Conservation (phyloP, 2,329 filamentous ascomycete genomes). For the Cadophora malorum region DNA sequence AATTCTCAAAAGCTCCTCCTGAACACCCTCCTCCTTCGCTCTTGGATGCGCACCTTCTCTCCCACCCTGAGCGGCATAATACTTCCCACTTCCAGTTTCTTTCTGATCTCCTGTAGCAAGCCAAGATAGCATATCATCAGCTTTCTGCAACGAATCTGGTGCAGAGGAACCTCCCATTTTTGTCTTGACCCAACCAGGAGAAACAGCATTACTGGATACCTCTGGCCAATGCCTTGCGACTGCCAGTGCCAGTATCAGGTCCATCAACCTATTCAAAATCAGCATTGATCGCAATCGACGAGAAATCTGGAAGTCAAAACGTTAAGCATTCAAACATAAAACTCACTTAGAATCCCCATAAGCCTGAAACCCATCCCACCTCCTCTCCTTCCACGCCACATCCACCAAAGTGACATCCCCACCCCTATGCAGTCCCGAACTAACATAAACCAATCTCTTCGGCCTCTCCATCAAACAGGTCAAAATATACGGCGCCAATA, state of each 20-base stretch:
- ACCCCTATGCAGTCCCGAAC: slow-evolving; percentile 23
- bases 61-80: slow-evolving; percentile 17
- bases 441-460: slow-evolving; percentile 26
- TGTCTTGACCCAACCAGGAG: slow-evolving; percentile 24
- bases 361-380: slow-evolving; percentile 25
- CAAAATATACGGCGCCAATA: slow-evolving; percentile 26
- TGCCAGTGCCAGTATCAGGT: slow-evolving; percentile 22
- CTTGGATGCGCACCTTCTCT: neutral
- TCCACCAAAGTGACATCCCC: slow-evolving; percentile 23
- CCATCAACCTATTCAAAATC: slow-evolving; percentile 14
- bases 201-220: slow-evolving; percentile 22
- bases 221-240: slow-evolving; percentile 25
- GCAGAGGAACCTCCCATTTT: slow-evolving; percentile 27
- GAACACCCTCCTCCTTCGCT: slow-evolving; percentile 8
- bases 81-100: slow-evolving; percentile 24
- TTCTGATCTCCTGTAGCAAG: slow-evolving; percentile 10
- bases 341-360: slow-evolving; percentile 29
- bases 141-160: slow-evolving; percentile 19
- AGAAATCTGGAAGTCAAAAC: too few species aligned
- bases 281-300: too few species aligned
- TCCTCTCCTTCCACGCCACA: slow-evolving; percentile 24
- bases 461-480: slow-evolving; percentile 23
- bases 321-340: too few species aligned
- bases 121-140: slow-evolving; percentile 11
- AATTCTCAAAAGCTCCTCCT: slow-evolving; percentile 24